Conservation (phyloP, 495 filamentous ascomycete species). For the Cetradonia linearis region DNA sequence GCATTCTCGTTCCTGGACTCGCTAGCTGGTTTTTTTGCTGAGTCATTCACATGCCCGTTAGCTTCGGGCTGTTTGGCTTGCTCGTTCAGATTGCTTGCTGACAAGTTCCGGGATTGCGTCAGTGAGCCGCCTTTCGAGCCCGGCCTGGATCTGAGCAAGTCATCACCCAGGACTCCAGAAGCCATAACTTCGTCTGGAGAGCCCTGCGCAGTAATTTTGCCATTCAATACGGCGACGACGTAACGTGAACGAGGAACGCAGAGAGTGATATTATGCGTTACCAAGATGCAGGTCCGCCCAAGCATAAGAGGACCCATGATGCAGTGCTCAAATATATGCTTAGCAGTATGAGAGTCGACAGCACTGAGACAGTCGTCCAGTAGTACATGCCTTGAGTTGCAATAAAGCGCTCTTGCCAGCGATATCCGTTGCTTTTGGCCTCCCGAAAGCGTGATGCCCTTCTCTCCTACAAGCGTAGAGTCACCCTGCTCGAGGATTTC, state of each 20-base stretch:
- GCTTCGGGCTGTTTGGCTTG: conserved; percentile 25
- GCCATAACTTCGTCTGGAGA: conserved; percentile 63
- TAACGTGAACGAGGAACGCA: conserved; percentile 68
- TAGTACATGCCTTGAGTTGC: conserved; percentile 77
- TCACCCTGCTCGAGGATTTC: conserved; percentile 89
- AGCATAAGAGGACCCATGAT: conserved; percentile 86
- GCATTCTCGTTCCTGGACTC: conserved; percentile 32
- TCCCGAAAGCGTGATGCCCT: conserved; percentile 92
- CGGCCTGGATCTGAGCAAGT: conserved; percentile 61
- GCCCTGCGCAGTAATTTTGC: conserved; percentile 67
- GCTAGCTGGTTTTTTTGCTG: conserved; percentile 24
- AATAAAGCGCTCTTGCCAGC: conserved; percentile 86
- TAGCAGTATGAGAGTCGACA: conserved; percentile 97
- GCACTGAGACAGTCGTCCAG: conserved; percentile 95
- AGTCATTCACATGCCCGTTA: conserved; percentile 33
- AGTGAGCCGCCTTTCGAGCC: conserved; percentile 54
- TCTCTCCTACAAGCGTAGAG: conserved; percentile 90
- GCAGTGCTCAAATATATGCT: conserved; percentile 94
- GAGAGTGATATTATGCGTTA: conserved; percentile 89
- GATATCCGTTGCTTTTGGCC: conserved; percentile 98
- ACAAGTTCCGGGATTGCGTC: conserved; percentile 64
- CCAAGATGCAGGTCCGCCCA: conserved; percentile 81
- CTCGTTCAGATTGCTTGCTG: conserved; percentile 43
- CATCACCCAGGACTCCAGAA: conserved; percentile 78
- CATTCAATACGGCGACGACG: conserved; percentile 81